These are phyloP conservation scores for Candida xyloterini DNA, from an alignment of 805 yeast genomes.

Conservation along the genomic window DNA sequence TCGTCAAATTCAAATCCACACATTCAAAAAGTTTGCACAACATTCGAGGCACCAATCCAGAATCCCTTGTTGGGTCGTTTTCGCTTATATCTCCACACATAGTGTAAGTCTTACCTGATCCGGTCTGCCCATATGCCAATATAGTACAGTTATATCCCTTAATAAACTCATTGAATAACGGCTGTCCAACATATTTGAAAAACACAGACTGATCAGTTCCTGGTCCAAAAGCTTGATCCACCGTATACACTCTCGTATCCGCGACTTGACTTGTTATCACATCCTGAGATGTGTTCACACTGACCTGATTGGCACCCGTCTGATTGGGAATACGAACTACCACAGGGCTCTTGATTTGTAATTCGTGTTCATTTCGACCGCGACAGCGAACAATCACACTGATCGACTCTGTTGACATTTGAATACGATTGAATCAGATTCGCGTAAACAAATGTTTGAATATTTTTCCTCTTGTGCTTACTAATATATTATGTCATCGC, in stretches of 20 bases:
- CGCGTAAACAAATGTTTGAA: no score
- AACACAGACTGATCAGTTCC: constrained; percentile 46
- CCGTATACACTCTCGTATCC: constrained; percentile 40
- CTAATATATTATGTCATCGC: no score
- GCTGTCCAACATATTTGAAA: constrained; percentile 45
- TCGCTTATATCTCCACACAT: constrained; percentile 49
- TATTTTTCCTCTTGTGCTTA: no score
- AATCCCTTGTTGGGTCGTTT: constrained; percentile 26
- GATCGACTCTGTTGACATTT: constrained; percentile 32
- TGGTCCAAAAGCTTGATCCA: constrained; percentile 56
- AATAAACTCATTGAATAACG: constrained; percentile 47
- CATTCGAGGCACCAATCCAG: constrained; percentile 53
- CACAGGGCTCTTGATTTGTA: constrained; percentile 42
- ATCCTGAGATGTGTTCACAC: constrained; percentile 27
- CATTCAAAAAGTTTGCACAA: constrained; percentile 39
- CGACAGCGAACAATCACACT: constrained; percentile 57
- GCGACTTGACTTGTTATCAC: constrained; percentile 25
- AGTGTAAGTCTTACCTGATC: constrained; percentile 59
- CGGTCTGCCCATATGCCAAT: constrained; percentile 61
- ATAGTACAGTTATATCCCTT: constrained; percentile 54
- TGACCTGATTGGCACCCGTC: constrained; percentile 24
- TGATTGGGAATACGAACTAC: constrained; percentile 46
- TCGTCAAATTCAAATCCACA: constrained; percentile 34
- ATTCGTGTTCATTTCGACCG: constrained; percentile 45
- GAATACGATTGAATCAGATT: no score